Base-by-base conservation (phyloP, 176 grass and related monocot genomes). In the Musa schizocarpa region DNA sequence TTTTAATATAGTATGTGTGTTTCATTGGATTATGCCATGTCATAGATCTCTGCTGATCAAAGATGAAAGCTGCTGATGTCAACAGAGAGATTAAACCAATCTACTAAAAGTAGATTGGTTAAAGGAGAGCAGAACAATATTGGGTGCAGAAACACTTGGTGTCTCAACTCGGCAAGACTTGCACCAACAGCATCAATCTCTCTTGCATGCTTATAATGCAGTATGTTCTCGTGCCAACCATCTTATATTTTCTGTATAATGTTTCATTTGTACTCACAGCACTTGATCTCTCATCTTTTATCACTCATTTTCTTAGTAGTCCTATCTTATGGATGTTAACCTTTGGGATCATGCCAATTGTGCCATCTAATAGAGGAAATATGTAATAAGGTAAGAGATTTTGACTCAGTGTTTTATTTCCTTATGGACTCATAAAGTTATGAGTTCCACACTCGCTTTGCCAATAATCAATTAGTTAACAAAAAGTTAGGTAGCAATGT, bases 111-210 rank as follows among this genome's bases (percentile, higher is more conserved):
- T 43, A 43, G 79, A 82, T 96, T 68, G 92, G 87, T 82, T 84
- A 96, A 78, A 92, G 80, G 80, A 85, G 86, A 77, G 34, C 34
- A 86, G 71, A 86, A 88, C 86, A 79, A 85, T 88, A 73, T 78
- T 96, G 52, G 92, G 92, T 57, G 87, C 92, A 52, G 92, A 96
- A 89, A 89, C 92, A 9, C 84, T 96, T 77, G 92, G 92, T 73
- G 86, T 85, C 43, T 92, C 89, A 23, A 92, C 92, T 82, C 92
- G 89, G 85, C 92, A 89, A 81, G 92, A 96, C 50, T 86, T 96
- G 79, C 92, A 96, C 81, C 81, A 85, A 80, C 92, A 96, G 77
- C 79, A 89, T 20, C 89, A 96, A 68, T 96, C 92, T 52, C 89
- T 96, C n/a, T 82, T 96, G 61, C 92, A 96, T 81, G 80, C 92